Conservation (phyloP, 805 yeast species). For the Saccharomycopsis malanga region DNA sequence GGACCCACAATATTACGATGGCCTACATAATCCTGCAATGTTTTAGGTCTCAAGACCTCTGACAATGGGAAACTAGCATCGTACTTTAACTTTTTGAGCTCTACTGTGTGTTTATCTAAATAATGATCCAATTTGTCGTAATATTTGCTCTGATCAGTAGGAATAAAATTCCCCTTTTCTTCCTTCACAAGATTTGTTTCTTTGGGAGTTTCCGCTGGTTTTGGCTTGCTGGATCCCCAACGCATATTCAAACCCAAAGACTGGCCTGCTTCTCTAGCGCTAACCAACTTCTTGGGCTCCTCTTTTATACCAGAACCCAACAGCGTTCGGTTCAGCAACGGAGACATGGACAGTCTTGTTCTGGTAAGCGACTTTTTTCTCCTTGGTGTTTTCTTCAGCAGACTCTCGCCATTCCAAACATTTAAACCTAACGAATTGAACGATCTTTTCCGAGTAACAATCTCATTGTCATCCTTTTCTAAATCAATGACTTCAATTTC, state of each 20-base stretch:
- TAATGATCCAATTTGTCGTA: slow-evolving; percentile 20
- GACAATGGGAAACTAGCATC: slow-evolving; percentile 43
- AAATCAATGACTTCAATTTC: neutral
- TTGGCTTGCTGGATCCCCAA: neutral
- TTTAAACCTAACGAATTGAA: slow-evolving; percentile 10
- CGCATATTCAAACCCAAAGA: slow-evolving; percentile 10
- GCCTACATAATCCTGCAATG: slow-evolving; percentile 69
- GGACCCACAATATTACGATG: slow-evolving; percentile 68
- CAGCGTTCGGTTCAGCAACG: too few relatives aligned
- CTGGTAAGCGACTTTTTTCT: neutral
- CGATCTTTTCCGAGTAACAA: neutral
- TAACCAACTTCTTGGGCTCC: neutral
- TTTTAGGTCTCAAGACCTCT: slow-evolving; percentile 71
- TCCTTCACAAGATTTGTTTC: neutral
- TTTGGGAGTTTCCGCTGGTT: neutral
- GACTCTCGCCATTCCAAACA: slow-evolving; percentile 8
- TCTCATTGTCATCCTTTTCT: neutral
- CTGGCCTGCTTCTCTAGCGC: slow-evolving; percentile 10
- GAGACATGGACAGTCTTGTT: too few relatives aligned
- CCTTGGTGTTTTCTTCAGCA: slow-evolving; percentile 1
- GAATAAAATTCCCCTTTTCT: slow-evolving; percentile 13
- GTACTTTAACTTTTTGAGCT: slow-evolving; percentile 17
- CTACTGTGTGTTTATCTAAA: slow-evolving; percentile 12
- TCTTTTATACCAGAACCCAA: neutral
- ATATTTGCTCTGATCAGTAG: slow-evolving; percentile 6